phyloP scores from a whole-genome alignment of 306 rosid genomes.

The Citrullus mucosospermus region DNA sequence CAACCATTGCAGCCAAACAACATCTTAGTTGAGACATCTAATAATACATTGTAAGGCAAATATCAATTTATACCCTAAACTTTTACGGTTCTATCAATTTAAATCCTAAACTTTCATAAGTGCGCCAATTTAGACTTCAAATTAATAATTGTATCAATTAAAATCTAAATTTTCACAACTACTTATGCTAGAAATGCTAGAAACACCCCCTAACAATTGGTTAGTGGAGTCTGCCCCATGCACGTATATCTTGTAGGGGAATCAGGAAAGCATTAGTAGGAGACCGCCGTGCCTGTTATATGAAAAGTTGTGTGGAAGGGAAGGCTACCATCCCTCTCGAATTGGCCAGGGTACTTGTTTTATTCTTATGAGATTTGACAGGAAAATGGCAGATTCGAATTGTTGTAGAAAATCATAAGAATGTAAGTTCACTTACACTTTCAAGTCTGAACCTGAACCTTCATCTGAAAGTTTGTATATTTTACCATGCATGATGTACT shows the following conservation, averaged over 20 bases:
- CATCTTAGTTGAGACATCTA: not conserved
- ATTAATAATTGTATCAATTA: too few relatives aligned
- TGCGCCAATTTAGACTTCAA: too few relatives aligned
- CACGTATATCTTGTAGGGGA: too few relatives aligned
- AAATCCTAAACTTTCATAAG: too few relatives aligned
- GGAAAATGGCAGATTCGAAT: not conserved
- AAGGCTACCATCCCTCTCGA: not conserved
- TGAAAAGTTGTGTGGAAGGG: too few relatives aligned
- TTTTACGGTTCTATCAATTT: too few relatives aligned
- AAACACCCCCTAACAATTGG: too few relatives aligned
- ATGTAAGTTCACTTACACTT: conserved; percentile 42
- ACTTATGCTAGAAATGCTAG: not conserved
- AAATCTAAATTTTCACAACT: too few relatives aligned
- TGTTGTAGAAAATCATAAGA: not conserved
- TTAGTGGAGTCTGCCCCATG: too few relatives aligned
- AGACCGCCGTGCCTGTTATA: too few relatives aligned
- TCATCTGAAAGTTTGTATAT: conserved; percentile 45
- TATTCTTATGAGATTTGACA: not conserved
- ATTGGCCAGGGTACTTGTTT: not conserved
- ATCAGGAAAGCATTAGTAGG: too few relatives aligned
- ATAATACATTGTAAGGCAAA: not conserved
- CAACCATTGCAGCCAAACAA: not conserved
- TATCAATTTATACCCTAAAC: too few relatives aligned
- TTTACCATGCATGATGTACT: conserved; percentile 79
- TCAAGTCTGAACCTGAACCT: conserved; percentile 23